Evolutionary conservation across 2,329 filamentous ascomycete genomes (phyloP), one percentile per base, ranked within the genome.

Genomic region (Rhynchosporium agropyri): DNA sequence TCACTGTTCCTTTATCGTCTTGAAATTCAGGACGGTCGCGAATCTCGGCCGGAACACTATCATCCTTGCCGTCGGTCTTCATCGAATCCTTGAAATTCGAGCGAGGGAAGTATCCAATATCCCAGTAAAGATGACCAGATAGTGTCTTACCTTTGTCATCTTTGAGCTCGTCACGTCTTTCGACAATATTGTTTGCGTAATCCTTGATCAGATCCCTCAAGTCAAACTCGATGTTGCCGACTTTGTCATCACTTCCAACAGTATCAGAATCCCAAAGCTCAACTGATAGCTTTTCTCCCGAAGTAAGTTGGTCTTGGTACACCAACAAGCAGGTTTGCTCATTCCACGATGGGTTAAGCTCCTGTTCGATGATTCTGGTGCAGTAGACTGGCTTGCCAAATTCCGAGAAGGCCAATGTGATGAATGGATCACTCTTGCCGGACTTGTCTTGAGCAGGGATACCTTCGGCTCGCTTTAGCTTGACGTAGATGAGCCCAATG

Each of bases 391-490:
- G 65, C 42, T 67, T 67, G 9, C 65, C 65, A 42, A 67, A 67
- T 20, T 67, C 54, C 3, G 65, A 67, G 33, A 61, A 67, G 5
- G 65, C 65, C 29, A 67, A 20, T 4, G 65, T 67, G 49, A 67
- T 67, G 38, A 67, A 67, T n/a, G 65, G 65, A 28, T 67, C 65
- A 43, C 65, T 67, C 57, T 67, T 67, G 8, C 65, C 65, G n/a
- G 65, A 65, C 26, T 53, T 58, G 20, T 67, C 65, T 45, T 67
- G 65, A 6, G 63, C 63, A 3, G 63, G 50, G 29, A 67, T 65
- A 1, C 61, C 65, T 40, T 64, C 65, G 4, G 65, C 65, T 42
- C 60, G 61, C 55, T 67, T 67, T n/a, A 67, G 57, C 53, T 65
- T 67, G 51, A 67, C 61, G n/a, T 67, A 67, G 31, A 67, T 65